phyloP scores from a whole-genome alignment of 1,284 basidiomycete genomes.

The Vanrija sp. region DNA sequence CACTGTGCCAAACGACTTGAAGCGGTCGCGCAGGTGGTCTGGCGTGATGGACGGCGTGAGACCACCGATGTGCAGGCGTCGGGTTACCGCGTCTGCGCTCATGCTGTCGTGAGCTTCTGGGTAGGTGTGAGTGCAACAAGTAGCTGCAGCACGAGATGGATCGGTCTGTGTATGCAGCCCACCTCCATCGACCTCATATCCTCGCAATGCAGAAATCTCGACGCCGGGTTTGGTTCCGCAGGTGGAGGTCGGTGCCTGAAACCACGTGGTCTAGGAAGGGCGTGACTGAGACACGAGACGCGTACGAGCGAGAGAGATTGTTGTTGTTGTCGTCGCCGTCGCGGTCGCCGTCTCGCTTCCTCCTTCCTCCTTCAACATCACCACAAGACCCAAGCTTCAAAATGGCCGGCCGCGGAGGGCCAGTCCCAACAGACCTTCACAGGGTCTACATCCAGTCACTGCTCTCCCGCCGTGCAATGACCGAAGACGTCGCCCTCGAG shows the following conservation, averaged over 20 bases:
- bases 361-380: background rate
- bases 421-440: constrained; percentile 35
- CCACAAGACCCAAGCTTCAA: background rate
- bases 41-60: constrained; percentile 42
- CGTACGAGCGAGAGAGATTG: background rate
- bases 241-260: background rate
- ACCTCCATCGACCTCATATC: background rate
- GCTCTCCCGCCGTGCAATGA: constrained; percentile 36
- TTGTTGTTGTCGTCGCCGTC: background rate
- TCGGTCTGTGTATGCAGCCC: too few species aligned
- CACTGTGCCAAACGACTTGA: constrained; percentile 42
- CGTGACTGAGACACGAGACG: too few species aligned
- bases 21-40: constrained; percentile 44
- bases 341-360: background rate
- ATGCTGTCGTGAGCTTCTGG: background rate
- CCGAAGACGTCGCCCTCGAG: constrained; percentile 34
- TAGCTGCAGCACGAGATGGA: background rate
- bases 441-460: constrained; percentile 42
- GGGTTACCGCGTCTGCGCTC: constrained; percentile 24
- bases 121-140: background rate
- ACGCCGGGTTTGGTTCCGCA: background rate
- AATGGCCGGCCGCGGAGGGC: constrained; percentile 2
- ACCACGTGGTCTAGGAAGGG: too few species aligned
- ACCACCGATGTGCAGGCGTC: constrained; percentile 46
- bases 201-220: constrained; percentile 2